These are phyloP conservation scores for Astrephomene gubernaculifera DNA, from an alignment of 139 green algal genomes.

Conservation along the genomic window DNA sequence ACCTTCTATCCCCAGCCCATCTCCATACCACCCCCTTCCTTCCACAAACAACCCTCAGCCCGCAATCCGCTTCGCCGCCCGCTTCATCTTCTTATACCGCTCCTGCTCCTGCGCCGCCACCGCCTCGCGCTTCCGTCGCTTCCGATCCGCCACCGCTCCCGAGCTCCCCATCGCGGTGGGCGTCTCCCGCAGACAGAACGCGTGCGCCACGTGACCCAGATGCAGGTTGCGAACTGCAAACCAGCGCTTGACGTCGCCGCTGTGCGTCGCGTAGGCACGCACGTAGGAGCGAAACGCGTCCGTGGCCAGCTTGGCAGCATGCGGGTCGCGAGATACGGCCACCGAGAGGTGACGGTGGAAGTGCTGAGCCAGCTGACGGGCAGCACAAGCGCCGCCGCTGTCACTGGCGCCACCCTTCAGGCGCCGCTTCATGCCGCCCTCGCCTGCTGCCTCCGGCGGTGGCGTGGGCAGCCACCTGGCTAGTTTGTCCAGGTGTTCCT, in stretches of 20 bases:
- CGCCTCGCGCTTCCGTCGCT: constrained; percentile 64
- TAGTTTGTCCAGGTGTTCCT: constrained; percentile 26
- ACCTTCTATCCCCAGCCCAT: too few relatives aligned
- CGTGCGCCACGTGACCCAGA: constrained; percentile 92
- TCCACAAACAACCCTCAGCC: constrained; percentile 1
- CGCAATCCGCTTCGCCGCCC: neutral
- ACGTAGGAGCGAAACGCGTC: constrained; percentile 91
- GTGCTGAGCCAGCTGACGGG: constrained; percentile 21
- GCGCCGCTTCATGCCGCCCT: too few relatives aligned
- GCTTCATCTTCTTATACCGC: constrained; percentile 43
- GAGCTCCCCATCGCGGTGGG: constrained; percentile 65
- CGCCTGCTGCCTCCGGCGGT: neutral
- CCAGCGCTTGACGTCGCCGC: constrained; percentile 46
- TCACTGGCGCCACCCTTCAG: neutral
- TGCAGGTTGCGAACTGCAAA: constrained; percentile 91
- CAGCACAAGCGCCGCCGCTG: constrained; percentile 4
- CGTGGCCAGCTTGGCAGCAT: constrained; percentile 2
- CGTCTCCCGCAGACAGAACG: constrained; percentile 83
- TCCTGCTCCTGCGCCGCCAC: neutral
- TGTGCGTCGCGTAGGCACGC: constrained; percentile 88
- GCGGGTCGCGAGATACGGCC: constrained; percentile 19
- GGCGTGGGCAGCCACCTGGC: constrained; percentile 34
- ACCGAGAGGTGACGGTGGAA: constrained; percentile 5
- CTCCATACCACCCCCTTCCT: too few relatives aligned
- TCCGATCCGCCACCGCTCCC: constrained; percentile 58